A percentile compares a stretch with the other conserved stretches of the same genome.
Evolutionary conservation across 345 rosid species (phyloP).

Genomic region (Iberis pinnata): DNA sequence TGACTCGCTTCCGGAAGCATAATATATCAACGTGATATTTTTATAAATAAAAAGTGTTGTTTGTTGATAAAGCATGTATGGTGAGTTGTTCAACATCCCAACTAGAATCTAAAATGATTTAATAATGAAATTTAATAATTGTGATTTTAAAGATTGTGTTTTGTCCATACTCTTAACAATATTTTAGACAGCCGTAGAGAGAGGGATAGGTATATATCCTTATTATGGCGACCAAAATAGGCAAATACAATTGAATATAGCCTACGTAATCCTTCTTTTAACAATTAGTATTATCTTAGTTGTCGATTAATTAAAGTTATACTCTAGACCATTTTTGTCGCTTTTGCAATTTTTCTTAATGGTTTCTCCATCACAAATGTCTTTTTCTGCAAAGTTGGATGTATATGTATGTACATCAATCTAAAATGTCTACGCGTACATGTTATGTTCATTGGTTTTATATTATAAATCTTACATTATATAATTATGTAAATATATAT

Average conservation of each 20-base stretch:
- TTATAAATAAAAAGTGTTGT: conserved; percentile 1
- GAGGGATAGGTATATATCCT: conserved; percentile 16
- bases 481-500: too few species aligned
- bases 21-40: conserved; percentile 6
- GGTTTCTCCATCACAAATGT: conserved; percentile 22
- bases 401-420: conserved; percentile 25
- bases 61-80: conserved; percentile 22
- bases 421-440: conserved; percentile 19
- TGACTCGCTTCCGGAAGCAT: conserved; percentile 16
- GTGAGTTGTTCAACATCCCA: conserved; percentile 43
- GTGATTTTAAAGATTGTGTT: conserved; percentile 35
- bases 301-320: conserved; percentile 8
- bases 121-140: conserved; percentile 7
- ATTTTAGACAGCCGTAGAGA: conserved; percentile 19
- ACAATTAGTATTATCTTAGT: neutral
- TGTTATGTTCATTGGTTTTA: neutral
- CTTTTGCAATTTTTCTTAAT: neutral
- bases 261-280: conserved; percentile 1
- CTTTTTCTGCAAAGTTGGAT: conserved; percentile 26
- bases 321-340: conserved; percentile 18
- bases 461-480: neutral
- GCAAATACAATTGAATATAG: conserved; percentile 5
- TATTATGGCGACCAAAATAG: conserved; percentile 27
- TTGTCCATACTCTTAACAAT: conserved; percentile 30
- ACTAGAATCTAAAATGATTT: conserved; percentile 18